A percentile compares a stretch with the other conserved stretches of the same genome.
phyloP scores from a whole-genome alignment of 2,329 filamentous ascomycete genomes.

The Trichoderma endophyticum region DNA sequence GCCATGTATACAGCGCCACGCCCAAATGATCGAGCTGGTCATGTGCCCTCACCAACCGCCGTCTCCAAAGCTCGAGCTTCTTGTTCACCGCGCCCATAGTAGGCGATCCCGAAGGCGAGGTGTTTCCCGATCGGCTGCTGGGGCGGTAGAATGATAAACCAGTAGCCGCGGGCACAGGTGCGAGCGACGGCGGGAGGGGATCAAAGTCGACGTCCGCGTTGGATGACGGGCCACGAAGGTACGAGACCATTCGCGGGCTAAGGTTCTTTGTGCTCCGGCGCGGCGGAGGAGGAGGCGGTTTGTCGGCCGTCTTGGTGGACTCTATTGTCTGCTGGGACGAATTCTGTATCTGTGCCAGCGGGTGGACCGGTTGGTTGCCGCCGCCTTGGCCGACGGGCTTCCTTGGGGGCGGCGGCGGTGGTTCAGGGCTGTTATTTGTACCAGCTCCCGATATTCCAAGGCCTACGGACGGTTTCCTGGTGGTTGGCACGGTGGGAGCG shows the following conservation, averaged over 20 bases:
- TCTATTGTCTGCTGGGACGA: conserved; percentile 34
- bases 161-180: conserved; percentile 20
- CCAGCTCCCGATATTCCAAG: conserved; percentile 16
- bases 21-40: conserved; percentile 59
- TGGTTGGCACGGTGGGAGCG: conserved; percentile 32
- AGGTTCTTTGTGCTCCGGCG: conserved; percentile 37
- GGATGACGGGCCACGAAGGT: conserved; percentile 32
- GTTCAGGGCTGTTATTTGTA: conserved; percentile 19
- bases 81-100: conserved; percentile 51
- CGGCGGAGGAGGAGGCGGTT: conserved; percentile 36
- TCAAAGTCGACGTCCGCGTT: conserved; percentile 44
- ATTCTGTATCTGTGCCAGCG: conserved; percentile 41
- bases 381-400: conserved; percentile 29
- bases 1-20: conserved; percentile 70
- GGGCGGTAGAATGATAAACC: conserved; percentile 27
- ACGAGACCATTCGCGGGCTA: conserved; percentile 32
- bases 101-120: conserved; percentile 36
- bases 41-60: conserved; percentile 64
- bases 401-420: conserved; percentile 37
- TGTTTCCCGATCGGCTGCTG: conserved; percentile 30
- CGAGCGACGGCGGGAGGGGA: conserved; percentile 34
- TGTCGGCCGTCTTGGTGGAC: conserved; percentile 20
- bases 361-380: conserved; percentile 33
- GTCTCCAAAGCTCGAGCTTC: conserved; percentile 69
- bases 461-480: conserved; percentile 24